Percentiles rank a stretch among this genome's conserved stretches.
Conservation (phyloP, 306 rosid genomes). For the Canavalia gladiata region DNA sequence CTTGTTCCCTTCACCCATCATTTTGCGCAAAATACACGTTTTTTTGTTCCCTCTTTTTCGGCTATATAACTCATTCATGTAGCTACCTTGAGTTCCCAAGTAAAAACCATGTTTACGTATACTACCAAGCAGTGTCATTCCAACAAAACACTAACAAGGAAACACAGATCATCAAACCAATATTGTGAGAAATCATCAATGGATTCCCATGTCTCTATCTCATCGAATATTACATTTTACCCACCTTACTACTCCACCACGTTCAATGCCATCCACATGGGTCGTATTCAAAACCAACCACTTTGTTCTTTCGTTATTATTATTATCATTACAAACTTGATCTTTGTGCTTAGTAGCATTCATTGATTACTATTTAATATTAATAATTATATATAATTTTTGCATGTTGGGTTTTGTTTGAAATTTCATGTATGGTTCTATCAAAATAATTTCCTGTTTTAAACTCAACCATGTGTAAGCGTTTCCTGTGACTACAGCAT, state of each 20-base stretch:
- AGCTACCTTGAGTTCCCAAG: conserved; percentile 34
- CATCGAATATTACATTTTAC: conserved; percentile 46
- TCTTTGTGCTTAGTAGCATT: conserved; percentile 36
- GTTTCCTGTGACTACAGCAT: not conserved
- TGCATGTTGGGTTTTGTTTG: not conserved
- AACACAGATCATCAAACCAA: conserved; percentile 2
- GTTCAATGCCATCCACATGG: conserved; percentile 48
- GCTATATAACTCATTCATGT: conserved; percentile 29
- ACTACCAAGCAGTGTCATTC: conserved; percentile 32
- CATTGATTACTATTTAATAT: conserved; percentile 6
- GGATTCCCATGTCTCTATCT: conserved; percentile 44
- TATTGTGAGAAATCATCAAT: conserved; percentile 39
- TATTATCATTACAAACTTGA: conserved; percentile 47
- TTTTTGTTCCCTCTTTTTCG: conserved; percentile 51
- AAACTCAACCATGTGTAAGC: conserved; percentile 30
- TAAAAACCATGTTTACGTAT: conserved; percentile 33
- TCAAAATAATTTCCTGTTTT: not conserved
- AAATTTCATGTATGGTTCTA: not conserved
- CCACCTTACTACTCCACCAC: conserved; percentile 39
- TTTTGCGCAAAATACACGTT: conserved; percentile 49
- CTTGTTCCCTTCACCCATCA: conserved; percentile 66
- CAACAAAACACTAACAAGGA: conserved; percentile 17
- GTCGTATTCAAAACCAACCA: conserved; percentile 53
- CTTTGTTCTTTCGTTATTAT: conserved; percentile 43
- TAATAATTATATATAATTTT: not conserved